These are phyloP conservation scores for Cynanchum wilfordii DNA, from an alignment of 257 asterid species.

Conservation along the genomic window DNA sequence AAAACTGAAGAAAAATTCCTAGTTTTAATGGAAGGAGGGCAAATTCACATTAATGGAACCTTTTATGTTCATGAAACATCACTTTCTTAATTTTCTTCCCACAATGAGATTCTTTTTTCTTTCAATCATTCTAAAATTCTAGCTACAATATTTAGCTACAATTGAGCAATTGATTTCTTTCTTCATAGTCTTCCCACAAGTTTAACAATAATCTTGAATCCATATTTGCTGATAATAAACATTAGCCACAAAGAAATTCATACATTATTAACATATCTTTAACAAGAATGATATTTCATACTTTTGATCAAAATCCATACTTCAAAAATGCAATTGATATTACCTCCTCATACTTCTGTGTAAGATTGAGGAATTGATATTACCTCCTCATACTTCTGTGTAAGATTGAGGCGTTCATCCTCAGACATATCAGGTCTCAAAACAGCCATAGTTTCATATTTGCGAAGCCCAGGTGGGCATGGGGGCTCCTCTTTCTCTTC, in stretches of 20 bases:
- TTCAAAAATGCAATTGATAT: too few species aligned
- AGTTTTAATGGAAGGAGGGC: not conserved
- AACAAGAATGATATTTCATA: not conserved
- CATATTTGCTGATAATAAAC: not conserved
- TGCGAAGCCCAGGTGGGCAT: constrained; percentile 91
- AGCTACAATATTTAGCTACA: not conserved
- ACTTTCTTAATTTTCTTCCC: not conserved
- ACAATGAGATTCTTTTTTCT: not conserved
- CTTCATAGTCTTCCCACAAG: not conserved
- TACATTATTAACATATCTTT: not conserved
- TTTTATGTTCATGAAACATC: not conserved
- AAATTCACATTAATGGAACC: too few species aligned
- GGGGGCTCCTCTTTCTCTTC: constrained; percentile 85
- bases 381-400: constrained; percentile 95
- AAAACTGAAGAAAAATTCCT: not conserved
- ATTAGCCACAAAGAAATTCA: not conserved
- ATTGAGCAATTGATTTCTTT: not conserved
- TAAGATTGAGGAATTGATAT: constrained; percentile 39
- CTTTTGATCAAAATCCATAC: not conserved
- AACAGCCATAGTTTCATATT: constrained; percentile 83
- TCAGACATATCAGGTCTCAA: constrained; percentile 94
- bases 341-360: constrained; percentile 95
- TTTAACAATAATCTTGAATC: not conserved
- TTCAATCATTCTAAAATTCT: not conserved
- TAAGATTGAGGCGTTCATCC: constrained; percentile 83